These are phyloP conservation scores for Coemansia sp. DNA, from an alignment of 192 early-diverging fungal genomes.

Conservation along the genomic window DNA sequence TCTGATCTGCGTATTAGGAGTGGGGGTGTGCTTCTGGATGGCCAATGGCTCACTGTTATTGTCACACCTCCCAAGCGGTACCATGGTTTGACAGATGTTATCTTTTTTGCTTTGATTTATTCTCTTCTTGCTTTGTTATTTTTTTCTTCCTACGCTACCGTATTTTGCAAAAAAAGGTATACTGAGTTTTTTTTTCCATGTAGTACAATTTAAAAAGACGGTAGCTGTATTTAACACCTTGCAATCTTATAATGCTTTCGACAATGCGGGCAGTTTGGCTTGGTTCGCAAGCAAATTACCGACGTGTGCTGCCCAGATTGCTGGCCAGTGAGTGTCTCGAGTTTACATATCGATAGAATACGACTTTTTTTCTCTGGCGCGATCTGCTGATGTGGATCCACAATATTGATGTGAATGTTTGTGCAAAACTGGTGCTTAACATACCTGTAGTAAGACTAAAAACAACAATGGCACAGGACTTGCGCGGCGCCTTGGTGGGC, in stretches of 20 bases:
- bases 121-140: background rate
- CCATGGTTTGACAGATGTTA: background rate
- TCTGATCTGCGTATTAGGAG: background rate
- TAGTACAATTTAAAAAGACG: background rate
- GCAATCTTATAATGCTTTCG: background rate
- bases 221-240: background rate
- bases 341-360: background rate
- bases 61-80: background rate
- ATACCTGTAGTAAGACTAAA: background rate
- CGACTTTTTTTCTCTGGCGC: background rate
- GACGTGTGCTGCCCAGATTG: background rate
- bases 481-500: constrained; percentile 70
- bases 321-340: constrained; percentile 13
- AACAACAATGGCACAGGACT: constrained; percentile 37
- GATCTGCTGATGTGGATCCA: background rate
- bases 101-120: background rate
- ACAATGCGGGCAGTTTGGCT: background rate
- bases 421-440: background rate
- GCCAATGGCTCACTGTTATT: background rate
- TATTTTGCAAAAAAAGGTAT: background rate
- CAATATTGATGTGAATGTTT: background rate
- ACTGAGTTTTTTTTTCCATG: background rate
- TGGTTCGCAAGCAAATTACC: background rate
- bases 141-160: background rate
- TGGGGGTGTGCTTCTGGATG: background rate